phyloP scores from a whole-genome alignment of 257 asterid genomes.

The Ilex aquifolium region DNA sequence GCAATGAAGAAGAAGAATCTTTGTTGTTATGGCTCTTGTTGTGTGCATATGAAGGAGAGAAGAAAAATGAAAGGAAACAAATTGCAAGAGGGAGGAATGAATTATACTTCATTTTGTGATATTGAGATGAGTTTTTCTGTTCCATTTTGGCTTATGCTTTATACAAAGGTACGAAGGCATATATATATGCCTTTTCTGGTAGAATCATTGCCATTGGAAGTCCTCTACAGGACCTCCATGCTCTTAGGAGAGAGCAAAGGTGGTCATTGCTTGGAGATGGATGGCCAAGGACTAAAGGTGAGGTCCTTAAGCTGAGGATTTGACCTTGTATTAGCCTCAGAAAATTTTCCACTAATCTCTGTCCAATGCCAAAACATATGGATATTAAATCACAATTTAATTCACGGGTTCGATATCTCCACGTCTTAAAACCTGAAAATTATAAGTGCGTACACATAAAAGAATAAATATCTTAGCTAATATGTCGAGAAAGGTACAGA shows the following conservation, averaged over 20 bases:
- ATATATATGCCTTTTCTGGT: conserved; percentile 1
- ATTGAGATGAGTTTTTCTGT: conserved; percentile 1
- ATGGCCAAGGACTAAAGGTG: too few species aligned
- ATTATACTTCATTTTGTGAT: too few species aligned
- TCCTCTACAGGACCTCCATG: conserved; percentile 15
- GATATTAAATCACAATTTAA: too few species aligned
- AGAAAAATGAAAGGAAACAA: conserved; percentile 16
- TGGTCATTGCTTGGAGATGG: conserved; percentile 7
- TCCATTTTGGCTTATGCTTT: background rate
- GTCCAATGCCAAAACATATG: too few species aligned
- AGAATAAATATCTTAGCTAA: too few species aligned
- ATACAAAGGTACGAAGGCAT: too few species aligned
- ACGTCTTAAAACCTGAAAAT: too few species aligned
- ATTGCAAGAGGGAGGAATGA: conserved; percentile 2
- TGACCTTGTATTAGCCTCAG: too few species aligned
- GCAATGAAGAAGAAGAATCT: conserved; percentile 3
- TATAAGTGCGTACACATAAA: too few species aligned
- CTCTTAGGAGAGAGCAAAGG: conserved; percentile 22
- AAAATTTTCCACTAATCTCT: too few species aligned
- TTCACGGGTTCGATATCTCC: too few species aligned
- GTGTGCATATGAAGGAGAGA: conserved; percentile 18
- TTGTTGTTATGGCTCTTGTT: background rate
- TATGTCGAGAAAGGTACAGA: too few species aligned
- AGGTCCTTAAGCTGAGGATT: background rate
- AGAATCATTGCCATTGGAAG: background rate